Evolutionary conservation across 163 green algal genomes (phyloP), one percentile per base, ranked within the genome.

Genomic region (Scenedesmus sp.): DNA sequence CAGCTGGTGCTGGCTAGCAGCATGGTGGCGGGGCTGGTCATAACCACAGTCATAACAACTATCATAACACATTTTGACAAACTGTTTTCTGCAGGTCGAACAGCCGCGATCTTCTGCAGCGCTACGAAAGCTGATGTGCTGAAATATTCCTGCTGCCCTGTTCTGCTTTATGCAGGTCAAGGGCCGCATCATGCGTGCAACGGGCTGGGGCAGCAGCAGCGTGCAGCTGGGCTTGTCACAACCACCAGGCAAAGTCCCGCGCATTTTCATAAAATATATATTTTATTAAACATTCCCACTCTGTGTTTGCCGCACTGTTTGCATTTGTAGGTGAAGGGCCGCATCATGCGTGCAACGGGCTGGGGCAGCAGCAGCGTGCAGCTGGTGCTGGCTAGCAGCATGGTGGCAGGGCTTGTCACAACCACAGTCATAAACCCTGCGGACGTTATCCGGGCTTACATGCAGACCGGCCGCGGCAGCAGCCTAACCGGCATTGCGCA

Each of bases 381-480:
- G 56, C 74, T 91, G 7, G 74, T 86, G 4, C 79, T 92, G 34
- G 84, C 20, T 52, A 92, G 88, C 81, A 88, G 79, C 88, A 92
- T 92, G 88, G 81, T 92, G 3, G 88, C 88, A 2, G 88, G 88
- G 7, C 0, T 92, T 5, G 88, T 92, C 20, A 92, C 88, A 1
- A 92, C 88, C 18, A 92, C 88, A 10, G 76, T 88, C 60, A 92
- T 92, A 16, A 92, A 92, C 88, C 88, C 88, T 15, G 57, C 76
- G 0, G 88, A 92, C 81, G 79, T 92, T 12, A 46, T 83, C 1
- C 52, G 88, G 2, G 73, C 87, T 0, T 92, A 92, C 81, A 92
- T 92, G 79, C 88, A 92, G 88, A 92, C 88, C 0, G 88, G 88
- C 62, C 81, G 88, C 34, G 88, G 88, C 13, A 88, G 59, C 54